These are phyloP conservation scores for Cladobotryum mycophilum DNA, from an alignment of 2,329 filamentous ascomycete species.

Conservation along the genomic window DNA sequence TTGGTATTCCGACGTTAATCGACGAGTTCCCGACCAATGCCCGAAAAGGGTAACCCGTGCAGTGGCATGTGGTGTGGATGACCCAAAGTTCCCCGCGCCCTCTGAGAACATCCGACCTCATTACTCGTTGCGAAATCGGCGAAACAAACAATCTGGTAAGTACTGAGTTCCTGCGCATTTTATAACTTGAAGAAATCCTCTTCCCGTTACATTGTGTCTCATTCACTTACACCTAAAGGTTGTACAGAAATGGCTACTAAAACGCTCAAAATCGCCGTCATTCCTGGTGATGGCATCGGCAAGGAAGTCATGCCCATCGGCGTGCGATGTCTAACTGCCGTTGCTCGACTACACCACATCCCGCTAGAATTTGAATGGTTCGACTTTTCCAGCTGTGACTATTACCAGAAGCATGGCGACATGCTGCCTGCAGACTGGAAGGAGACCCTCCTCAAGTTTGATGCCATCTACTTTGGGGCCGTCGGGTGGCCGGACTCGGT, in stretches of 20 bases:
- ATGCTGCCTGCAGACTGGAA: slow-evolving; percentile 41
- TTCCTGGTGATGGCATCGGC: slow-evolving; percentile 59
- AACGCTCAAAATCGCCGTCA: slow-evolving; percentile 28
- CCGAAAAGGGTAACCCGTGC: no score
- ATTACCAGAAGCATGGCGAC: slow-evolving; percentile 40
- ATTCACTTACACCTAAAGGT: not conserved
- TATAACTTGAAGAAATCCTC: not conserved
- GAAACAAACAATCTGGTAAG: no score
- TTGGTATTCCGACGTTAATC: no score
- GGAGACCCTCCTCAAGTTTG: slow-evolving; percentile 50
- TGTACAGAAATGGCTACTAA: not conserved
- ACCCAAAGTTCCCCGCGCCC: no score
- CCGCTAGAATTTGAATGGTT: slow-evolving; percentile 55
- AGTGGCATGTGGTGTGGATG: no score
- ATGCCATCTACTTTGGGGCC: slow-evolving; percentile 63
- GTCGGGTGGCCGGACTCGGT: slow-evolving; percentile 51
- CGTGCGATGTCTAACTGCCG: slow-evolving; percentile 31
- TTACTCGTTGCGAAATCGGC: no score
- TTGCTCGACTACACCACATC: slow-evolving; percentile 46
- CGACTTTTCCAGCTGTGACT: slow-evolving; percentile 60
- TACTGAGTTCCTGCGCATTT: no score
- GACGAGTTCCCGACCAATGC: no score
- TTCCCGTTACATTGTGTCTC: not conserved
- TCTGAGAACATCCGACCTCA: no score
- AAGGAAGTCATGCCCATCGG: slow-evolving; percentile 46